Evolutionary conservation across 2,329 filamentous ascomycete species (phyloP).

Genomic region (Aspergillus versicolor): DNA sequence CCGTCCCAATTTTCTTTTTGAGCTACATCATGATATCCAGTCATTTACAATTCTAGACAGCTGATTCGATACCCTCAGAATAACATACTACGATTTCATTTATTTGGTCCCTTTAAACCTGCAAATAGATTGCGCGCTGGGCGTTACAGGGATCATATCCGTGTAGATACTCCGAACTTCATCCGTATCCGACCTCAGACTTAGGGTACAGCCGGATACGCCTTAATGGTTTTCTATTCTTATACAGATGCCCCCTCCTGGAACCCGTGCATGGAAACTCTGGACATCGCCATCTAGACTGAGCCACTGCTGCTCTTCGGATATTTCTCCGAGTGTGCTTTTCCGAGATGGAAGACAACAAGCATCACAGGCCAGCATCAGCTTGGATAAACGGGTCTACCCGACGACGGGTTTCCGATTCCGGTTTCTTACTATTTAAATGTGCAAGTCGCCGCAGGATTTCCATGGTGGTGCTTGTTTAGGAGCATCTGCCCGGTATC

Average conservation of each 20-base stretch:
- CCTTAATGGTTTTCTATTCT: neutral
- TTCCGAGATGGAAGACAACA: neutral
- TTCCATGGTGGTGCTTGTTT: neutral
- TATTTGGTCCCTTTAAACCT: neutral
- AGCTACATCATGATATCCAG: neutral
- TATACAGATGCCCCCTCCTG: neutral
- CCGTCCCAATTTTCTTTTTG: conserved; percentile 23
- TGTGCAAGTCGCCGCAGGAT: neutral
- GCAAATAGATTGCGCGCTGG: neutral
- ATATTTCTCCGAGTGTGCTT: conserved; percentile 17
- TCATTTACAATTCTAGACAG: neutral
- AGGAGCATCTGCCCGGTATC: neutral
- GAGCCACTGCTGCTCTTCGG: conserved; percentile 9
- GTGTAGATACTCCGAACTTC: neutral
- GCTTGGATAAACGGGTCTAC: neutral
- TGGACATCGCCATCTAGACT: neutral
- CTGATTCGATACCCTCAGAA: neutral
- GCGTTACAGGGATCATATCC: neutral
- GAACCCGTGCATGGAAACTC: neutral
- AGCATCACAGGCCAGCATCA: neutral
- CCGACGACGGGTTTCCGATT: neutral
- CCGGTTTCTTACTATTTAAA: neutral
- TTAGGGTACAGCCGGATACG: too few relatives aligned
- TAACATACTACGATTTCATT: neutral
- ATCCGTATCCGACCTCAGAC: neutral